Base-by-base conservation (phyloP, 306 rosid genomes). In the Acacia acuminata region DNA sequence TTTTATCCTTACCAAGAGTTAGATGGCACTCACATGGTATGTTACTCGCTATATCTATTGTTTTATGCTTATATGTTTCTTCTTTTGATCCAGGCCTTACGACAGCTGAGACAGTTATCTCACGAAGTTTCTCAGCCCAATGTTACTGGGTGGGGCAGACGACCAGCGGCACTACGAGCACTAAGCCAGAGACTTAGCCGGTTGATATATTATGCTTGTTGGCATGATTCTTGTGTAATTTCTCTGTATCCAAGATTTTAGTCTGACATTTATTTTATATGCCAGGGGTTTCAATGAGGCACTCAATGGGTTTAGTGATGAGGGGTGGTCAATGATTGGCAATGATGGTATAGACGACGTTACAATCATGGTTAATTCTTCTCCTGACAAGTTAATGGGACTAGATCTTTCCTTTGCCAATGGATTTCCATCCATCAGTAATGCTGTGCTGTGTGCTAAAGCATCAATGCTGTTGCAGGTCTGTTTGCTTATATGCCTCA, bases 391-490 rank as follows among this genome's bases (percentile, higher is more conserved):
- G 76, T 86, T 80, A 71, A 71, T 71, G 76, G 76, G 76, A 44
- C 30, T 71, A 24, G 76, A 71, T 71, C 76, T 71, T 71, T 71
- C 76, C 34, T 71, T 71, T 71, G 76, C 76, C n/a, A 71, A 71
- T 25, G 76, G 76, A 25, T 71, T 71, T 71, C 76, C 76, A 12
- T 71, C 76, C 15, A 40, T 71, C 76, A 71, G 76, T 8, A 71
- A 87, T 43, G 92, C 95, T 66, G 89, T 90, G 50, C 82, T 94
- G 70, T 90, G 97, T 71, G 97, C 98, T 77, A 94, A 92, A 89
- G 94, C 98, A 77, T 94, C 98, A 5, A 94, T 94, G 98, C 89
- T 94, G 45, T 90, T 94, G 64, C 97, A 94, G 94, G 98, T 94
- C 40, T 22, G 55, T 40, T 12, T 24, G 40, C n/a, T 71, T 71